These are phyloP conservation scores for Moringa oleifera DNA, from an alignment of 345 rosid genomes.

Conservation along the genomic window DNA sequence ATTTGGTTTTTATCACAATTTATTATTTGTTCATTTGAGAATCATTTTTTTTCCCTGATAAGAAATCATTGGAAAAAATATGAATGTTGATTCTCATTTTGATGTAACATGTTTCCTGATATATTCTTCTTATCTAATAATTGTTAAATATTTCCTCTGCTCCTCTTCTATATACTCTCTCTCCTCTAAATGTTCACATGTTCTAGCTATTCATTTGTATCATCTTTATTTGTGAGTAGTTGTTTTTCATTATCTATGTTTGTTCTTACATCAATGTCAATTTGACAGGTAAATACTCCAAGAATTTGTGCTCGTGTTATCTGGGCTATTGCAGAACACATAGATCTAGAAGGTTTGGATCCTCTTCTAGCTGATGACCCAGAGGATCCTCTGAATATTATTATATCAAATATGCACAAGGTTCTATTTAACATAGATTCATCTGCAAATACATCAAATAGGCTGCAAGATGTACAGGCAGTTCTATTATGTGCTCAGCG, in stretches of 20 bases:
- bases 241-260: not conserved
- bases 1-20: too few relatives aligned
- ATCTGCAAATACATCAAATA: constrained; percentile 68
- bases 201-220: not conserved
- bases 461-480: constrained; percentile 95
- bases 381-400: constrained; percentile 81
- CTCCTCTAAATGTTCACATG: too few relatives aligned
- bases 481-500: constrained; percentile 83
- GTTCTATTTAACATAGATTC: constrained; percentile 81
- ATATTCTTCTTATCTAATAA: too few relatives aligned
- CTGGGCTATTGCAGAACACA: constrained; percentile 90
- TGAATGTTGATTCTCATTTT: not conserved
- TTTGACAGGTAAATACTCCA: constrained; percentile 68
- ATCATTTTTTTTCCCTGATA: too few relatives aligned
- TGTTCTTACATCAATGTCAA: constrained; percentile 1
- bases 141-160: not conserved
- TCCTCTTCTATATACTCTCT: not conserved
- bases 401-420: constrained; percentile 75
- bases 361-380: constrained; percentile 99
- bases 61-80: too few relatives aligned
- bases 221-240: not conserved
- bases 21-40: not conserved
- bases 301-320: constrained; percentile 77
- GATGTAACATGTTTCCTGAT: too few relatives aligned
- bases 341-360: constrained; percentile 93